Conservation (phyloP, 2,329 filamentous ascomycete species). For the Apiospora arundinis region DNA sequence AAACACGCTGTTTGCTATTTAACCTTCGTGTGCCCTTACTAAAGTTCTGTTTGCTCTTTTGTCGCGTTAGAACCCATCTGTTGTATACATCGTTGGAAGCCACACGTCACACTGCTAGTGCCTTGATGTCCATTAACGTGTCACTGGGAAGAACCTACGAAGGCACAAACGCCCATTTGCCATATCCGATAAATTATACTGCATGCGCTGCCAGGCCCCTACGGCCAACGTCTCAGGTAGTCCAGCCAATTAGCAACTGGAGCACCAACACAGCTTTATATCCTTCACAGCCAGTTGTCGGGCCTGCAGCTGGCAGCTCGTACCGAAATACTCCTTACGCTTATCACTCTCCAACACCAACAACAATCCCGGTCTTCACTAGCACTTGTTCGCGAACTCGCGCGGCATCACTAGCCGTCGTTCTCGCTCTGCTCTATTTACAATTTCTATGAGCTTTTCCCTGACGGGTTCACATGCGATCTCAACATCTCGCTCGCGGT, state of each 20-base stretch:
- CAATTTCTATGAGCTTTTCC: neutral
- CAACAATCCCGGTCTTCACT: neutral
- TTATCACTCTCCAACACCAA: neutral
- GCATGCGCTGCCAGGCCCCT: neutral
- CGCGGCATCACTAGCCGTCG: neutral
- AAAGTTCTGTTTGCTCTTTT: slow-evolving; percentile 5
- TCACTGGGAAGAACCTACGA: neutral
- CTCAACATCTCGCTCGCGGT: slow-evolving; percentile 6
- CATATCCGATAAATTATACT: neutral
- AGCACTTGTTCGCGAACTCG: neutral
- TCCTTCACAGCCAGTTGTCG: neutral
- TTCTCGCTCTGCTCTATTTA: slow-evolving; percentile 3
- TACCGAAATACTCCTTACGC: neutral
- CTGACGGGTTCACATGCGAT: slow-evolving; percentile 6
- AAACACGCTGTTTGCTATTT: slow-evolving; percentile 3
- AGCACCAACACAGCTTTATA: neutral
- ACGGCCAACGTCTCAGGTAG: slow-evolving; percentile 2
- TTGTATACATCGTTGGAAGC: slow-evolving; percentile 3
- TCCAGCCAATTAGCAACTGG: neutral
- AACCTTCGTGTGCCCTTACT: neutral
- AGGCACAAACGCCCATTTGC: neutral
- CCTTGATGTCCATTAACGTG: neutral
- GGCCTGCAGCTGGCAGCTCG: neutral
- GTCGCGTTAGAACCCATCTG: neutral
- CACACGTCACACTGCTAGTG: neutral